These are phyloP conservation scores for Neurospora sp. DNA, from an alignment of 495 filamentous ascomycete genomes.

Conservation along the genomic window DNA sequence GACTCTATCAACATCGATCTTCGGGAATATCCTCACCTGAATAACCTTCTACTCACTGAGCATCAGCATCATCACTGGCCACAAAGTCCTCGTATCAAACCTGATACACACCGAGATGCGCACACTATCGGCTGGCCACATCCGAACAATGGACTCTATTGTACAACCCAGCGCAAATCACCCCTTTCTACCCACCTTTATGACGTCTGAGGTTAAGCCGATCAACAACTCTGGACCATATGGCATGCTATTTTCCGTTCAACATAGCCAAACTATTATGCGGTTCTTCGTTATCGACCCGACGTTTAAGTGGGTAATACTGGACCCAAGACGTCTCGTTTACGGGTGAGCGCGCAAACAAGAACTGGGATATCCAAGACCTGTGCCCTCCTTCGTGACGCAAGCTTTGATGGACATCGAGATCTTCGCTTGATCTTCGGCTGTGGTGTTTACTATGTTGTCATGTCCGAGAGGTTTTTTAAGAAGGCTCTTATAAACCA, in stretches of 20 bases:
- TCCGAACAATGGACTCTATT: not conserved
- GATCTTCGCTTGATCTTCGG: not conserved
- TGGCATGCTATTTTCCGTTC: not conserved
- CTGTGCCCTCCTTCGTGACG: not conserved
- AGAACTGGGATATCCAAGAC: not conserved
- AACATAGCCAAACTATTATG: not conserved
- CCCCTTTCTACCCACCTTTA: not conserved
- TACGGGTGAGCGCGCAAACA: not conserved
- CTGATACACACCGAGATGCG: not conserved
- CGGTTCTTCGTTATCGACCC: not conserved
- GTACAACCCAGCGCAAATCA: not conserved
- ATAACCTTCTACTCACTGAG: not conserved
- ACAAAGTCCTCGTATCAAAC: not conserved
- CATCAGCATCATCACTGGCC: not conserved
- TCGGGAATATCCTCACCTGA: not conserved
- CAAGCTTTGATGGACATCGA: not conserved
- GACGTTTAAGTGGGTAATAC: not conserved
- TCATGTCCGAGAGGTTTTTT: not conserved
- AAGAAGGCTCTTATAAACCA: not conserved
- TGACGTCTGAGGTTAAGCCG: not conserved
- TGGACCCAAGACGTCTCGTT: not conserved
- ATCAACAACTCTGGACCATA: not conserved
- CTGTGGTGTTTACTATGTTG: not conserved
- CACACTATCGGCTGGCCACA: not conserved
- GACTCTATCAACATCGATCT: not conserved